Percentiles rank a stretch among this genome's conserved stretches.
Conservation (phyloP, 768 basidiomycete species). For the Dendrothele bispora region DNA sequence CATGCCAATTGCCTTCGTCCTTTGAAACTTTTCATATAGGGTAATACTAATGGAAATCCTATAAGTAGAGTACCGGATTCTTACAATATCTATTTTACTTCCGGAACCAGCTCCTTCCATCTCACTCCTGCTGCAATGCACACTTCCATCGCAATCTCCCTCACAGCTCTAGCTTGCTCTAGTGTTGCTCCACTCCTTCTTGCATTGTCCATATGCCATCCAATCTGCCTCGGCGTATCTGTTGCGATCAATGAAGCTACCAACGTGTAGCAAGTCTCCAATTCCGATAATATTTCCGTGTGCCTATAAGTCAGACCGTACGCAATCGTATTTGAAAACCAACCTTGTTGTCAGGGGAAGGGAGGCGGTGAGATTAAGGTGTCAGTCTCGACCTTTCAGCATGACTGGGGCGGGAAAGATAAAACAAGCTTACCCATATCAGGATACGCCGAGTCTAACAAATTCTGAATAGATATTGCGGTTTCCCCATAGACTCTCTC, state of each 20-base stretch:
- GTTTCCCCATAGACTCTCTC: constrained; percentile 56
- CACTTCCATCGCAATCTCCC: constrained; percentile 54
- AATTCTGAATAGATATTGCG: constrained; percentile 41
- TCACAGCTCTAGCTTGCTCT: constrained; percentile 53
- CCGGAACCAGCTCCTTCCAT: constrained; percentile 57
- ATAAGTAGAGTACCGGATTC: no score
- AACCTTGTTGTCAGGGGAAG: constrained; percentile 43
- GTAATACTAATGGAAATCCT: no score
- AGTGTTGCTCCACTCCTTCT: constrained; percentile 51
- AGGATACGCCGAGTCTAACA: constrained; percentile 56
- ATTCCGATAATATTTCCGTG: constrained; percentile 41
- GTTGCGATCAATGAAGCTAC: constrained; percentile 62
- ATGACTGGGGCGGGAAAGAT: no score
- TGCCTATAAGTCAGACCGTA: constrained; percentile 60
- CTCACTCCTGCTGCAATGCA: constrained; percentile 45
- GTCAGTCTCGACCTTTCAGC: no score
- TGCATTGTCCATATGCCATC: constrained; percentile 66
- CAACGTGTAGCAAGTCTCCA: constrained; percentile 61
- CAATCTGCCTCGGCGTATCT: constrained; percentile 62
- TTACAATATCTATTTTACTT: constrained; percentile 30
- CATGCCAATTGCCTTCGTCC: no score
- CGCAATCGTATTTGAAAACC: constrained; percentile 51
- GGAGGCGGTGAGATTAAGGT: no score
- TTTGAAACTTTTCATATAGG: no score
- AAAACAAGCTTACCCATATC: constrained; percentile 67